These are phyloP conservation scores for Annulohypoxylon moriforme DNA, from an alignment of 495 filamentous ascomycete genomes.

Conservation along the genomic window DNA sequence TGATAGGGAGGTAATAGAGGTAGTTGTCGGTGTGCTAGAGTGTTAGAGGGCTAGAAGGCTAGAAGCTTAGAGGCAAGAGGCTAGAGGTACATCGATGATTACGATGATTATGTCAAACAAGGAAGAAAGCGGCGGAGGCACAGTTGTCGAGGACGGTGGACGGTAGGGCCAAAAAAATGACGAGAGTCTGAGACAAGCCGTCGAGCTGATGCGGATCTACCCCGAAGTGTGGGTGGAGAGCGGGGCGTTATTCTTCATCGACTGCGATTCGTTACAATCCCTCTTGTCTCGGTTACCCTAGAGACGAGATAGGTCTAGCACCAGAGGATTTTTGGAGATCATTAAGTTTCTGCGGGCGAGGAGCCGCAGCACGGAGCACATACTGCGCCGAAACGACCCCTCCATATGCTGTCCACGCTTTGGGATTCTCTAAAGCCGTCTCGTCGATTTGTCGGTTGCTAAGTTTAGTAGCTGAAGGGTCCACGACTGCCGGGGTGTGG, in stretches of 20 bases:
- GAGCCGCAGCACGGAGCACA: conserved; percentile 40
- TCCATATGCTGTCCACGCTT: background rate
- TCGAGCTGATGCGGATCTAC: conserved; percentile 43
- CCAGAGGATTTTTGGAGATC: conserved; percentile 29
- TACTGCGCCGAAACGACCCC: conserved; percentile 13
- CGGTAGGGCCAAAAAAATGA: conserved; percentile 33
- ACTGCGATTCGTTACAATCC: conserved; percentile 9
- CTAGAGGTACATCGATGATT: conserved; percentile 13
- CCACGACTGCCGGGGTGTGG: conserved; percentile 16
- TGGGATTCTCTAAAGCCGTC: conserved; percentile 6
- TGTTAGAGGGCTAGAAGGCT: background rate
- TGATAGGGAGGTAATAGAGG: background rate
- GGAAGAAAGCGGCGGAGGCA: conserved; percentile 22
- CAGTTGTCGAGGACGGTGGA: conserved; percentile 18
- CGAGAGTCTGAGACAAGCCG: conserved; percentile 37
- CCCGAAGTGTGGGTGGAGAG: conserved; percentile 36
- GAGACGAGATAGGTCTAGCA: conserved; percentile 6
- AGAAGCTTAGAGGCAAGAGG: background rate
- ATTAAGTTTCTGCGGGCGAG: conserved; percentile 13
- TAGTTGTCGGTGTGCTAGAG: background rate
- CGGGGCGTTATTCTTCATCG: conserved; percentile 36
- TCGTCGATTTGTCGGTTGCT: conserved; percentile 27
- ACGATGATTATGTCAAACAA: conserved; percentile 15
- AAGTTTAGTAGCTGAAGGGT: conserved; percentile 38
- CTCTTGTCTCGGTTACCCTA: conserved; percentile 22